Base-by-base conservation (phyloP, 371 early-diverging fungal genomes). In the Sporodiniella umbellata region DNA sequence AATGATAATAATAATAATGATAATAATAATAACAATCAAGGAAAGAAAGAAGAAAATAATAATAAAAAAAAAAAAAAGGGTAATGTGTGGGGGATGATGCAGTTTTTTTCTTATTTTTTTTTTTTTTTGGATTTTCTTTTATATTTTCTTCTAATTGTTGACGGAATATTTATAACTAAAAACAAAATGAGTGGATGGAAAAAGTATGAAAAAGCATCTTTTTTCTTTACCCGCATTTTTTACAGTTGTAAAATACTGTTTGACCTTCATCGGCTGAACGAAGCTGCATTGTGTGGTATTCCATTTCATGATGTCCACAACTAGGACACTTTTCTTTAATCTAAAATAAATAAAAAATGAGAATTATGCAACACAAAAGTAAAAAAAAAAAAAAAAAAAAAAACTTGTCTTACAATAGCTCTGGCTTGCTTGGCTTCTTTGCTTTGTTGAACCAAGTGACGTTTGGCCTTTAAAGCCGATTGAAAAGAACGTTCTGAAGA, bases 181-280 rank as follows among this genome's bases (percentile, higher is more conserved):
- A 2, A 12, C 31, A 23, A 19, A 24, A 33, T 18, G 8, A 10
- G 10, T 10, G 10, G 10, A 28, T 7, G 10, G 10, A 28, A 28
- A 28, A 28, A 35, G 25, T 14, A 53, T n/a, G 17, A 18, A 21
- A 3, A 21, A 18, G 4, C 35, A n/a, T 4, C 3, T 4, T 30
- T 15, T 19, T 22, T 12, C 54, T 62, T 49, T 89, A 94, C 81
- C 97, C 96, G 84, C 99, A 99, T 68, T 96, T 93, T 40, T 84
- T 83, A 75, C 99, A 99, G 62, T 86, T 87, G 75, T 97, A 99
- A 69, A 99, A 99, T 12, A 99, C 92, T 1, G 99, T 99, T 76
- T 99, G 99, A 35, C 99, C 99, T 89, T 99, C 99, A 86, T 99
- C 99, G 15, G 99, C 99, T 43, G 95, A 95, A 53, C 99, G 89